These are phyloP conservation scores for Yamadazyma atmosphaerica DNA, from an alignment of 1,139 yeast genomes.

Conservation along the genomic window DNA sequence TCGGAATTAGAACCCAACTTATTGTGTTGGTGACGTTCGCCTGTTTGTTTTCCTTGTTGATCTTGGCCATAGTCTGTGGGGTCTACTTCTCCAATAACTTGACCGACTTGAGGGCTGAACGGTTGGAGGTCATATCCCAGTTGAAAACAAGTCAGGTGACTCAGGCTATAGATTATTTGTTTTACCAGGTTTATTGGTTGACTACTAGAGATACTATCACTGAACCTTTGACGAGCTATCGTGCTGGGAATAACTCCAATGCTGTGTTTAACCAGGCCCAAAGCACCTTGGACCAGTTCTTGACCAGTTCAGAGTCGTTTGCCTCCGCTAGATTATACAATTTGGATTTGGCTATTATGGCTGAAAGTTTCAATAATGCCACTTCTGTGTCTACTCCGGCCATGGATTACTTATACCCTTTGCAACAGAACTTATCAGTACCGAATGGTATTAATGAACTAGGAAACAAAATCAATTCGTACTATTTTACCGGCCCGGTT, in stretches of 20 bases:
- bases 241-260: constrained; percentile 68
- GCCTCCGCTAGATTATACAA: constrained; percentile 73
- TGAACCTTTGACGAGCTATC: constrained; percentile 56
- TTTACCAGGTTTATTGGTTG: constrained; percentile 73
- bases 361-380: constrained; percentile 31
- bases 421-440: constrained; percentile 43
- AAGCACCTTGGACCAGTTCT: constrained; percentile 52
- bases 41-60: constrained; percentile 70
- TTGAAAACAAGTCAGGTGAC: constrained; percentile 76
- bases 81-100: constrained; percentile 71
- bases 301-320: constrained; percentile 62
- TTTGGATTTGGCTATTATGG: constrained; percentile 41
- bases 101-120: constrained; percentile 62
- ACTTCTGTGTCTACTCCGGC: constrained; percentile 30
- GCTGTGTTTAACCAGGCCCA: constrained; percentile 44
- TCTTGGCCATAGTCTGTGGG: constrained; percentile 78
- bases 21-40: constrained; percentile 77
- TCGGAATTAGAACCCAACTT: constrained; percentile 69
- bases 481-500: constrained; percentile 60
- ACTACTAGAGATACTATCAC: constrained; percentile 62
- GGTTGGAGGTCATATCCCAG: constrained; percentile 75
- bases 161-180: constrained; percentile 63
- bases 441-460: constrained; percentile 31
- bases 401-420: constrained; percentile 51
- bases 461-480: constrained; percentile 27